Conservation (phyloP, 1,139 yeast genomes). For the Suhomyces bolitotheri region DNA sequence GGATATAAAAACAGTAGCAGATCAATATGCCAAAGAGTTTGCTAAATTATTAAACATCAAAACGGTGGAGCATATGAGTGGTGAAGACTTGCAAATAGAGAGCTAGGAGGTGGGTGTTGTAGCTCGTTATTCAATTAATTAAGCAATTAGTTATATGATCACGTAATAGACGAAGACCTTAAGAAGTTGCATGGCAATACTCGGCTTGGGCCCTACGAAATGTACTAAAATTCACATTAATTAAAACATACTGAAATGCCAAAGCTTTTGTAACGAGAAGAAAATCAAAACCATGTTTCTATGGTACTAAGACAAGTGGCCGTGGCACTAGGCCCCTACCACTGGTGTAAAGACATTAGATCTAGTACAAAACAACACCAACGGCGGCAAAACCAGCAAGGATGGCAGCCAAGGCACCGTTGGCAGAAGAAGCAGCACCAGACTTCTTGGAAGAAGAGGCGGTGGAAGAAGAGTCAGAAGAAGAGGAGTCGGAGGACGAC, state of each 20-base stretch:
- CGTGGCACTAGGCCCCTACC: not conserved
- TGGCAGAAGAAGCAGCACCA: constrained; percentile 35
- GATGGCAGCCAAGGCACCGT: constrained; percentile 50
- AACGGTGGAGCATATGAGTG: constrained; percentile 46
- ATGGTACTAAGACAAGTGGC: not conserved
- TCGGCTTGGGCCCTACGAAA: not conserved
- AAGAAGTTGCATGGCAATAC: not conserved
- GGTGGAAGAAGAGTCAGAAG: constrained; percentile 23
- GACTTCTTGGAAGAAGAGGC: constrained; percentile 25
- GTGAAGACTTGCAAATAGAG: constrained; percentile 24
- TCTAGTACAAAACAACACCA: constrained; percentile 64
- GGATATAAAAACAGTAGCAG: constrained; percentile 48
- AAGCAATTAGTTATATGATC: too few species aligned
- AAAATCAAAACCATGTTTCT: constrained; percentile 2
- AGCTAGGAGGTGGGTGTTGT: too few species aligned
- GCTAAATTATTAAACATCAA: constrained; percentile 49
- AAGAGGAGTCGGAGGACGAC: constrained; percentile 27
- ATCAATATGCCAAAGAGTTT: constrained; percentile 52
- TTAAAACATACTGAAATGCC: constrained; percentile 3
- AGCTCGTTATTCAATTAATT: too few species aligned
- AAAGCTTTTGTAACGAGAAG: constrained; percentile 9
- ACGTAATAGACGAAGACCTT: not conserved
- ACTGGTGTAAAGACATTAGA: not conserved
- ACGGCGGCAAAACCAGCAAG: constrained; percentile 63
- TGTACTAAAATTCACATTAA: constrained; percentile 4